These are phyloP conservation scores for Acacia crassicarpa DNA, from an alignment of 306 rosid genomes.

Conservation along the genomic window DNA sequence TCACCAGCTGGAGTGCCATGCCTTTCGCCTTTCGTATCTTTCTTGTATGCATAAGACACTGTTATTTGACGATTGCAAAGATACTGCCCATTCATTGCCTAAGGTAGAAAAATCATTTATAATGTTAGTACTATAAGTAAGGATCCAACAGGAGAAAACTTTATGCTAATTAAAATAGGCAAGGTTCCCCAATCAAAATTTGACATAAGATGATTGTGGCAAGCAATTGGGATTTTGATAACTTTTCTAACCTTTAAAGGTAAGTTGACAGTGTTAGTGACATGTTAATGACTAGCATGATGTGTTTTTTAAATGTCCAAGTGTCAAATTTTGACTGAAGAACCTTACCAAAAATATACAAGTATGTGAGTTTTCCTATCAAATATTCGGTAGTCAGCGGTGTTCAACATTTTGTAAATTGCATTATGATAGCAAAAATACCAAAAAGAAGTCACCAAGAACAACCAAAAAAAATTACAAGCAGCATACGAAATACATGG, in stretches of 20 bases:
- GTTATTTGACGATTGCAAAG: constrained; percentile 98
- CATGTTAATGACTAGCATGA: neutral
- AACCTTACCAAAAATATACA: neutral
- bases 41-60: constrained; percentile 96
- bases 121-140: neutral
- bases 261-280: neutral
- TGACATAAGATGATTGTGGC: neutral
- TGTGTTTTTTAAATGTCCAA: neutral
- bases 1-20: constrained; percentile 98
- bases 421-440: neutral
- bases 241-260: too few species aligned
- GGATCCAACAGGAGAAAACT: neutral
- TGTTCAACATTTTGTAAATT: neutral
- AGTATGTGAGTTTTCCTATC: neutral
- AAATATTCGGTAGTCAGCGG: neutral
- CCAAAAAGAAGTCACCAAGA: neutral
- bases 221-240: neutral
- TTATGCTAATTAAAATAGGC: neutral
- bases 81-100: constrained; percentile 99
- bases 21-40: constrained; percentile 97
- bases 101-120: constrained; percentile 15
- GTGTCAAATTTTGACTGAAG: neutral
- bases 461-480: neutral
- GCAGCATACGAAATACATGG: neutral
- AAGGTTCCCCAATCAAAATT: neutral